A percentile compares a stretch with the other conserved stretches of the same genome.
Conservation (phyloP, 495 filamentous ascomycete species). For the Aspergillus incahuasiensis region DNA sequence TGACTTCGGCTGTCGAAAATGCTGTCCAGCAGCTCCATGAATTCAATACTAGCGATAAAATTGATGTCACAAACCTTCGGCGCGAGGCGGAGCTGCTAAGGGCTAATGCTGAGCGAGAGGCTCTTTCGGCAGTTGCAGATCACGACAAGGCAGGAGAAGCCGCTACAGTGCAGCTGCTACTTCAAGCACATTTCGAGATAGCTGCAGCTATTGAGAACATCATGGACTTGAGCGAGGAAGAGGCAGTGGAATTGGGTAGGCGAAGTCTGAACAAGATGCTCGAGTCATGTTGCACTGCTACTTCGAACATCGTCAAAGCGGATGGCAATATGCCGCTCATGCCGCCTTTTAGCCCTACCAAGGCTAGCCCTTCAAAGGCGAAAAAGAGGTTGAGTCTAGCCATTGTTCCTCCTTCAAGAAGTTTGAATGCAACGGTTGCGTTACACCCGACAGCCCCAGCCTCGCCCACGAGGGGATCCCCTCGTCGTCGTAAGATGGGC, state of each 20-base stretch:
- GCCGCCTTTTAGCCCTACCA: slow-evolving; percentile 57
- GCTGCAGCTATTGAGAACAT: slow-evolving; percentile 76
- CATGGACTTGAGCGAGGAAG: slow-evolving; percentile 69
- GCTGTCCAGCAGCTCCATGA: slow-evolving; percentile 72
- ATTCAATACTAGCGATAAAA: slow-evolving; percentile 65
- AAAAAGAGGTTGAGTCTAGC: slow-evolving; percentile 58
- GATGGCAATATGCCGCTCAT: slow-evolving; percentile 67
- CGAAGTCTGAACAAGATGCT: slow-evolving; percentile 75
- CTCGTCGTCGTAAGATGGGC: slow-evolving; percentile 68
- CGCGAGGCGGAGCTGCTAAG: slow-evolving; percentile 82
- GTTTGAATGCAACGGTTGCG: slow-evolving; percentile 27
- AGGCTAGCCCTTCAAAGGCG: slow-evolving; percentile 67
- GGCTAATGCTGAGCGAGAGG: slow-evolving; percentile 77
- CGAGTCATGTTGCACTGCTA: slow-evolving; percentile 63
- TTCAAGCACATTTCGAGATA: slow-evolving; percentile 88
- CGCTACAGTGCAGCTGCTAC: slow-evolving; percentile 70
- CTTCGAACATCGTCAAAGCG: slow-evolving; percentile 82
- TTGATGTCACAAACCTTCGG: slow-evolving; percentile 66
- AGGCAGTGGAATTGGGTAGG: slow-evolving; percentile 76
- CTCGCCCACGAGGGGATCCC: slow-evolving; percentile 67
- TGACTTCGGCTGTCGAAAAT: slow-evolving; percentile 84
- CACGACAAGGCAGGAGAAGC: slow-evolving; percentile 79
- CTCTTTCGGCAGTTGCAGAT: slow-evolving; percentile 69
- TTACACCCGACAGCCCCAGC: slow-evolving; percentile 35
- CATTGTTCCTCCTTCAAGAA: slow-evolving; percentile 30